Base-by-base conservation (phyloP, 495 filamentous ascomycete species). In the Penicillium diatomitis region DNA sequence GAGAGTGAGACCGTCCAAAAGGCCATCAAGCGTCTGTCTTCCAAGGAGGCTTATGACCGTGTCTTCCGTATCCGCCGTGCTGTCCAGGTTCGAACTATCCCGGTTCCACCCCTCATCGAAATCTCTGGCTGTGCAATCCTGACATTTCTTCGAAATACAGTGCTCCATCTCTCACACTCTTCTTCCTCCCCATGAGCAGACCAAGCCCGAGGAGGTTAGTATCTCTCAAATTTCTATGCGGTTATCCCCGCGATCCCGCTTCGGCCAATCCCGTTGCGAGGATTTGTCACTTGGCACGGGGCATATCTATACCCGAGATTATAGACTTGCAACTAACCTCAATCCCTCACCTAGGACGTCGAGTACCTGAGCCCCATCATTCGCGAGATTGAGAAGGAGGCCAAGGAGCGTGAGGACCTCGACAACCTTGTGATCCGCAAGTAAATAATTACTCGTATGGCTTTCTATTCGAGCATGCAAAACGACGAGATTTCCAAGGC, bases 11-110 rank as follows among this genome's bases (percentile, higher is more conserved):
- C 68, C 31, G 90, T 97, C 59, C 82, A 90, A 67, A 74, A 81
- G 54, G 92, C 92, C 46, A 77, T 98, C 65, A 84, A 86, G 78
- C 89, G 92, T 68, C 85, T 98, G 38, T 80, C 88, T 35, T 77
- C 86, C 53, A 90, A 94, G 78, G 88, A 88, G 61, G 77, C 82
- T 58, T 97, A 97, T 72, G 92, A 98, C 76, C 91, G 92, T 70
- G 82, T 96, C 64, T 97, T 86, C 82, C 89, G 92, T 62, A 81
- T 97, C 67, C 86, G 92, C 67, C 82, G 92, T 67, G 94, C 92
- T 58, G 85, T 91, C 74, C 92, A 97, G 82, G 86, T 90, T 69
- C 38, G 71, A 48, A 49, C 39, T 36, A 32, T 32, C 36, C 47
- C 20, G 29, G 9, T 42, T 46, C 37, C 49, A 33, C 33, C 50